Evolutionary conservation across 164 flowering plant species (phyloP).

Genomic region (Hamamelis virginiana): DNA sequence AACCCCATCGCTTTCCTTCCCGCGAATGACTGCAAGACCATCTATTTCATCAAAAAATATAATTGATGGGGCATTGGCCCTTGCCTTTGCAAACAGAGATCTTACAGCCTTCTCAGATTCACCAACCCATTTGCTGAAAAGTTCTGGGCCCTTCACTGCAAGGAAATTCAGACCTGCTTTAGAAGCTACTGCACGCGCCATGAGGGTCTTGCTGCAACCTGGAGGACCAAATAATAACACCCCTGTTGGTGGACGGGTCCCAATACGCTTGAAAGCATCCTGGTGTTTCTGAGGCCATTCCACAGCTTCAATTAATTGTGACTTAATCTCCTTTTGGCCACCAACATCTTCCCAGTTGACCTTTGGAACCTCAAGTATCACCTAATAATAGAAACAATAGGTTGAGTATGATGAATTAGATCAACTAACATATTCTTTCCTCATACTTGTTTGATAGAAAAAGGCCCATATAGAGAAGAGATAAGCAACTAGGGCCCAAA

Average conservation of each 20-base stretch:
- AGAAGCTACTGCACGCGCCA: constrained; percentile 99
- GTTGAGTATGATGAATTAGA: not conserved
- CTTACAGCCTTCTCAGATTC: constrained; percentile 98
- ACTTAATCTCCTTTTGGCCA: constrained; percentile 86
- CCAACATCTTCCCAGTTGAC: constrained; percentile 96
- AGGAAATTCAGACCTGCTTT: constrained; percentile 88
- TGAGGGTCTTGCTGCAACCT: constrained; percentile 97
- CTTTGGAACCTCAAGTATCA: constrained; percentile 89
- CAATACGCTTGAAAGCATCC: constrained; percentile 77
- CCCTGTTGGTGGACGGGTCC: constrained; percentile 85
- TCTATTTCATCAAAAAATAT: constrained; percentile 98
- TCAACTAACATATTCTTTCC: not conserved
- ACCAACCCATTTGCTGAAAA: constrained; percentile 98
- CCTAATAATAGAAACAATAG: constrained; percentile 34
- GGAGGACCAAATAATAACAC: constrained; percentile 96
- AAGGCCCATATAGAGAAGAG: not conserved
- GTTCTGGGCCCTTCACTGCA: constrained; percentile 97
- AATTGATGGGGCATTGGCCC: constrained; percentile 93
- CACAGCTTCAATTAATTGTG: constrained; percentile 85
- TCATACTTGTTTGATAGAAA: not conserved
- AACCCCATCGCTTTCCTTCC: constrained; percentile 82
- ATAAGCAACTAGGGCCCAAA: not conserved
- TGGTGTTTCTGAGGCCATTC: constrained; percentile 94
- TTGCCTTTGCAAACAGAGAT: constrained; percentile 87
- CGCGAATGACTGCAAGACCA: constrained; percentile 84